Base-by-base conservation (phyloP, 495 filamentous ascomycete genomes). In the Rhypophila decipiens region DNA sequence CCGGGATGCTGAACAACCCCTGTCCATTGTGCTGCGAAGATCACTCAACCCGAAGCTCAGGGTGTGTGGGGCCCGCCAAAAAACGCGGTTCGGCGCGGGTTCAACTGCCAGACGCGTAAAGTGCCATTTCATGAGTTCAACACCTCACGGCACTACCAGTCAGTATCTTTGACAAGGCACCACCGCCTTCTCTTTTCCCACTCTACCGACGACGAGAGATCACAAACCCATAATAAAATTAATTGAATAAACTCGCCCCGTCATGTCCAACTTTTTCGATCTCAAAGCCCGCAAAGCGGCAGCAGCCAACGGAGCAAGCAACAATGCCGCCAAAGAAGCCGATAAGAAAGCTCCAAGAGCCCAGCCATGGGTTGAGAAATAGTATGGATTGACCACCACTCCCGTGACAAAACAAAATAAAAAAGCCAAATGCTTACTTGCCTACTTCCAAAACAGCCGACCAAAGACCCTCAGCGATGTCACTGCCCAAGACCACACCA, bases 311-410 rank as follows among this genome's bases (percentile, higher is more conserved):
- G 70, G 74, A 19, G 64, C 74, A 39, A 65, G 64, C 10, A 49
- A 75, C 5, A 71, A 75, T 50, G 81, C 77, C 40, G 34, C 51
- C 66, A n/a, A 63, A 68, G 55, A 76, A 75, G 39, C 53, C 64
- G 46, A 75, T 76, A 53, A 87, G 84, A 59, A 87, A 50, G 76
- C 69, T 18, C 72, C 69, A 27, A 77, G 80, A 52, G 71, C 83
- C 27, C 90, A 96, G 58, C 93, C 93, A 51, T 99, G 93, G 93
- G 91, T 97, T 44, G 94, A 97, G 74, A 99, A 99, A 88, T 98
- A 98, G 94, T 96, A 79, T 51, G 82, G 20, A n/a, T n/a, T n/a
- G n/a, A n/a, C n/a, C n/a, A n/a, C n/a, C n/a, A n/a, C n/a, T n/a
- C n/a, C n/a, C n/a, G n/a, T n/a, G n/a, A n/a, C n/a, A 3, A 42